Base-by-base conservation (phyloP, 176 grass and related monocot genomes). In the Pontederia paniculata region DNA sequence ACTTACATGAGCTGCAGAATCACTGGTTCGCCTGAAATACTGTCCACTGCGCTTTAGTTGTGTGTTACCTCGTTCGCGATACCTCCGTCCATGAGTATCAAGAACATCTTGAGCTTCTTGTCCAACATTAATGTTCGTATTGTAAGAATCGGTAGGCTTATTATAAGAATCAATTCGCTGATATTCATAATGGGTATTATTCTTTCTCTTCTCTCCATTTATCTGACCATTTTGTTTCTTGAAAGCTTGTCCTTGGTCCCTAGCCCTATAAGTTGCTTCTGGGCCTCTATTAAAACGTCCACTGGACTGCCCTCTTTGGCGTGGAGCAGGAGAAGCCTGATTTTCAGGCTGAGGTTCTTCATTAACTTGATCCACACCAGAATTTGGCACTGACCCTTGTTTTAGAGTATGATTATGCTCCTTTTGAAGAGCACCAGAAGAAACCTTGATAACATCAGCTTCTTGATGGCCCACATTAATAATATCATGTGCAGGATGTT, bases 111-210 rank as follows among this genome's bases (percentile, higher is more conserved):
- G 63, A 0, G n/a, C 63, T 9, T 42, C 67, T 23, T 78, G 77
- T 10, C 75, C 74, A 8, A 48, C 50, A 46, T 48, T 48, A 10
- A 49, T 60, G 70, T 84, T 78, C 61, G 58, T 67, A 57, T 69
- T 74, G 57, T 60, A 73, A 50, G 23, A 52, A 21, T 78, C 77
- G 20, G 45, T 17, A 4, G 74, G 23, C 58, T 78, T 88, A 42
- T 46, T 72, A 58, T 68, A 54, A 50, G 81, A 61, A 59, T 67
- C 81, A 6, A 89, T 68, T 12, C 81, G 81, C 58, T 84, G 86
- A 65, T 89, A 89, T 54, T 81, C 86, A 4, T 75, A 73, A 54
- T 84, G 86, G 46, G 67, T 18, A 48, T 57, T 76, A 50, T 61
- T 82, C 67, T 65, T 84, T 48, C 52, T 57, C 31, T 75, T 60